A percentile compares a stretch with the other conserved stretches of the same genome.
Conservation (phyloP, 176 grass and related monocot species). For the Musa itinerans region DNA sequence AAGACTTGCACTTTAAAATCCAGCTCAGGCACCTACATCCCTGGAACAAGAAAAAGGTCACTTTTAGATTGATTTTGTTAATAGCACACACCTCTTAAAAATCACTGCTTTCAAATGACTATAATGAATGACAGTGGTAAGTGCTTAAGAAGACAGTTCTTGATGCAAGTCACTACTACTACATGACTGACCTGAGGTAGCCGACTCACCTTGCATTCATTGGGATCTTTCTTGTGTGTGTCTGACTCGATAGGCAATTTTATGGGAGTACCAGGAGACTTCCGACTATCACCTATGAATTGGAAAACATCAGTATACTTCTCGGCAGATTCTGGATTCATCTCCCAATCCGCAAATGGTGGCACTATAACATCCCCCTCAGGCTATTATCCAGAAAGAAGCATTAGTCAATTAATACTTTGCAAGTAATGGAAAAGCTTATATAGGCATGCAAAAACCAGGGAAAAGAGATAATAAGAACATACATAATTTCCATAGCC, state of each 20-base stretch:
- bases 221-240: background rate
- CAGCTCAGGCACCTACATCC: background rate
- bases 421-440: background rate
- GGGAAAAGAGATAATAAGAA: background rate
- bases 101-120: no score
- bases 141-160: no score
- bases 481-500: background rate
- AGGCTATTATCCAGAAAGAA: background rate
- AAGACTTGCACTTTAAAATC: background rate
- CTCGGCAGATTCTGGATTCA: conserved; percentile 1
- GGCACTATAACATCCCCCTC: background rate
- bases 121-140: no score
- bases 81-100: no score
- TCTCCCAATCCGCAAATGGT: conserved; percentile 1
- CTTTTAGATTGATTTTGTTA: background rate
- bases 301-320: background rate
- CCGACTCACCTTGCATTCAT: background rate
- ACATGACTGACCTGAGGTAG: background rate
- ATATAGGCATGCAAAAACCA: background rate
- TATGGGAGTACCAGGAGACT: background rate
- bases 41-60: background rate
- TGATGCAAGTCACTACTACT: no score
- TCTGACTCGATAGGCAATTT: background rate
- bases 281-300: background rate
- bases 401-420: background rate